phyloP scores from a whole-genome alignment of 257 asterid genomes.

The Solanum ossicruentum region DNA sequence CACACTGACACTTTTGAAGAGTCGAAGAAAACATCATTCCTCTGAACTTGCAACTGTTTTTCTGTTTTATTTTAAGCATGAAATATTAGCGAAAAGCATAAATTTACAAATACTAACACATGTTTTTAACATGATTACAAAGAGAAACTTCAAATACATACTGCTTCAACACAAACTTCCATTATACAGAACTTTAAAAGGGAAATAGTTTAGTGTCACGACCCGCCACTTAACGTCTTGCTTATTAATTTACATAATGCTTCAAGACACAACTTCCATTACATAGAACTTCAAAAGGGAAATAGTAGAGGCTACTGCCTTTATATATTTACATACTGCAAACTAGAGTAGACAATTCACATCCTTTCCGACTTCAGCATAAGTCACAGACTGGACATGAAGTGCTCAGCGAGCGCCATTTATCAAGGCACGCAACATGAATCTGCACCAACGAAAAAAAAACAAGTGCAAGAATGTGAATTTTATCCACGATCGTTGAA shows the following conservation, averaged over 20 bases:
- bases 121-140: neutral
- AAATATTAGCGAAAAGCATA: neutral
- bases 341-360: neutral
- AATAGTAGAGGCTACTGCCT: neutral
- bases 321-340: neutral
- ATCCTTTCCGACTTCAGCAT: neutral
- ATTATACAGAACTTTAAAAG: neutral
- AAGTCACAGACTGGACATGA: neutral
- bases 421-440: neutral
- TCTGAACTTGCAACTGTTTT: neutral
- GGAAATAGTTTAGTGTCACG: neutral
- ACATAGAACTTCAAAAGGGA: neutral
- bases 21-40: neutral
- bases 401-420: neutral
- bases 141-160: neutral
- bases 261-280: neutral
- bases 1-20: no score
- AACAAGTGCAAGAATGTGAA: neutral
- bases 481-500: neutral
- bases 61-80: neutral
- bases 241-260: neutral
- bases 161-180: neutral
- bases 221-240: no score
- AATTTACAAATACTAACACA: neutral
- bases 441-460: neutral